These are phyloP conservation scores for Nitzschia sp. DNA, from an alignment of 108 stramenopile genomes.

Conservation along the genomic window DNA sequence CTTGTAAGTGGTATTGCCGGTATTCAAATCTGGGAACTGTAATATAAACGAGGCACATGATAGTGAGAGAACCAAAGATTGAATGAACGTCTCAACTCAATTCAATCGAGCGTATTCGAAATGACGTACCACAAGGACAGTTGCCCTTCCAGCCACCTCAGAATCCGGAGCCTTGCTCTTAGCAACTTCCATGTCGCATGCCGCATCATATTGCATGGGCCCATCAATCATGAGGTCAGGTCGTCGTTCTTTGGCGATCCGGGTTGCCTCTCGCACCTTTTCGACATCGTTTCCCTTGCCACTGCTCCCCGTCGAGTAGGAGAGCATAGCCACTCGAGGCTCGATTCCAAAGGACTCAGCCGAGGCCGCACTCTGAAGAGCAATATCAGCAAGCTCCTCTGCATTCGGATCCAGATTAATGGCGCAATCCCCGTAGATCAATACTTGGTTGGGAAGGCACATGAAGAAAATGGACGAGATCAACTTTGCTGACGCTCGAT, in stretches of 20 bases:
- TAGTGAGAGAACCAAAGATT: no score
- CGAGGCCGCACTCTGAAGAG: constrained; percentile 32
- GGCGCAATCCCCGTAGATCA: constrained; percentile 51
- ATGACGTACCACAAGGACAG: constrained; percentile 21
- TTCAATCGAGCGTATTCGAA: no score
- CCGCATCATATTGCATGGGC: constrained; percentile 50
- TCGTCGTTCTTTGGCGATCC: constrained; percentile 31
- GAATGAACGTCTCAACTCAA: no score
- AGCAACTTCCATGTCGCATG: constrained; percentile 37
- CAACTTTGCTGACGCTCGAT: constrained; percentile 13
- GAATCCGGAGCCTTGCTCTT: constrained; percentile 36
- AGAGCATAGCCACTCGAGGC: constrained; percentile 48
- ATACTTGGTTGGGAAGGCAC: constrained; percentile 37
- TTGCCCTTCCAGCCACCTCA: constrained; percentile 38
- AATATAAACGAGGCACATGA: no score
- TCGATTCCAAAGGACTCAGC: constrained; percentile 44
- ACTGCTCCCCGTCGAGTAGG: constrained; percentile 39
- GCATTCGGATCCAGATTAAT: constrained; percentile 49
- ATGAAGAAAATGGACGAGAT: constrained; percentile 50
- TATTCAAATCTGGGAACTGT: constrained; percentile 48
- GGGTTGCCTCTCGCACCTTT: constrained; percentile 42
- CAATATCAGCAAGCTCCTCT: constrained; percentile 49
- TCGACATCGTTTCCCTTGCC: constrained; percentile 39
- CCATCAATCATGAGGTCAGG: constrained; percentile 46
- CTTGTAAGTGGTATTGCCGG: constrained; percentile 51